Evolutionary conservation across 331 rosid genomes (phyloP).

Genomic region (Telfairia occidentalis): DNA sequence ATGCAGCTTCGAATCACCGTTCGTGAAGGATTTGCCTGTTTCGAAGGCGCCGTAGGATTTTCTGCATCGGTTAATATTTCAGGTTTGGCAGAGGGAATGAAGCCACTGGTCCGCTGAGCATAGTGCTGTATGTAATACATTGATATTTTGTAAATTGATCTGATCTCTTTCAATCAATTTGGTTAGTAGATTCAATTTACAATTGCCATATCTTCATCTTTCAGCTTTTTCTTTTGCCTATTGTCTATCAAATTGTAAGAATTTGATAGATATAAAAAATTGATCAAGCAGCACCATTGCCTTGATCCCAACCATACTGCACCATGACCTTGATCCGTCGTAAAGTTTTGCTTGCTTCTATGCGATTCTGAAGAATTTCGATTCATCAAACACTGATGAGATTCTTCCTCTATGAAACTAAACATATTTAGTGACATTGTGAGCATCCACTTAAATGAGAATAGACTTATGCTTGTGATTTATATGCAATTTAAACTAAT

Average conservation of each 20-base stretch:
- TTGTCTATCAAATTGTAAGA: neutral
- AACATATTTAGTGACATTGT: neutral
- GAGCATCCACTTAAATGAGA: neutral
- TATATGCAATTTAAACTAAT: neutral
- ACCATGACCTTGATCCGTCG: neutral
- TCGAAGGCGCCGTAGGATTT: slow-evolving; percentile 6
- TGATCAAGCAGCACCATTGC: too few species aligned
- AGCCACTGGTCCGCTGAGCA: slow-evolving; percentile 22
- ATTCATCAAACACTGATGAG: neutral
- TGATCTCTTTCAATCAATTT: slow-evolving; percentile 8
- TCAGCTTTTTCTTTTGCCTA: neutral
- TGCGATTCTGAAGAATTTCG: neutral
- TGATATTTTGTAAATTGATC: slow-evolving; percentile 10
- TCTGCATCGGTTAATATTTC: neutral
- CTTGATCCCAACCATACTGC: neutral
- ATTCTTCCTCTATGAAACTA: neutral
- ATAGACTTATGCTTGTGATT: neutral
- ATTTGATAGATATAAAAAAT: neutral
- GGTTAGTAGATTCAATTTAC: slow-evolving; percentile 4
- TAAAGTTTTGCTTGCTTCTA: neutral
- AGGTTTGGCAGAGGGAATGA: slow-evolving; percentile 20
- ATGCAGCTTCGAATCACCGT: neutral
- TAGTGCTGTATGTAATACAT: slow-evolving; percentile 17
- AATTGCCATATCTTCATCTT: neutral
- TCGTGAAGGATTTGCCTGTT: neutral